A percentile compares a stretch with the other conserved stretches of the same genome.
Evolutionary conservation across 2,329 filamentous ascomycete genomes (phyloP).

Genomic region (Eutypa lata): DNA sequence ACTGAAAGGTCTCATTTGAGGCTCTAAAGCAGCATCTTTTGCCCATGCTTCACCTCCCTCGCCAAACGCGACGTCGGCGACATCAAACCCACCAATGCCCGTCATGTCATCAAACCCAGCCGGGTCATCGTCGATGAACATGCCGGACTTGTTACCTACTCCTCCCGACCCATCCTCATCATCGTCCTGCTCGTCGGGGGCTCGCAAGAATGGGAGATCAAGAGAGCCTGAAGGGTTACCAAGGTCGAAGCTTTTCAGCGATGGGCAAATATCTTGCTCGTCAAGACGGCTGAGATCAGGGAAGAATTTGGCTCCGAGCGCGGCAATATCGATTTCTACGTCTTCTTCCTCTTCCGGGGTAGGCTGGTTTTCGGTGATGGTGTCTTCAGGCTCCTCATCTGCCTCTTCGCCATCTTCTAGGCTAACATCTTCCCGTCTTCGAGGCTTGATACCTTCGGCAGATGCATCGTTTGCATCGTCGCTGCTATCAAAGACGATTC

Average conservation of each 20-base stretch:
- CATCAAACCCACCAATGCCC: conserved; percentile 68
- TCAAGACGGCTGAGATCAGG: conserved; percentile 75
- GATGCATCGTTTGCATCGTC: conserved; percentile 68
- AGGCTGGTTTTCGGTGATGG: conserved; percentile 39
- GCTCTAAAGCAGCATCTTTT: conserved; percentile 79
- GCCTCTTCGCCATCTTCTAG: conserved; percentile 36
- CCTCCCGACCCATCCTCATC: conserved; percentile 50
- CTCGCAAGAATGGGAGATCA: conserved; percentile 89
- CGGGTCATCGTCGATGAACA: conserved; percentile 82
- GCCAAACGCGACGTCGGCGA: conserved; percentile 78
- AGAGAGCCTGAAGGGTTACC: conserved; percentile 81
- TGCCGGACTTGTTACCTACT: conserved; percentile 67
- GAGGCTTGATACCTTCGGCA: conserved; percentile 34
- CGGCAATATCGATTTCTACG: conserved; percentile 74
- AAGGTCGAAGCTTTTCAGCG: conserved; percentile 88
- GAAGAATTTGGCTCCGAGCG: conserved; percentile 79
- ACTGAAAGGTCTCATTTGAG: conserved; percentile 78
- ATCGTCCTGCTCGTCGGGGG: conserved; percentile 73
- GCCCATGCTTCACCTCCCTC: conserved; percentile 97
- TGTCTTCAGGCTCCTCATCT: conserved; percentile 33
- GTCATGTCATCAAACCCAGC: conserved; percentile 79
- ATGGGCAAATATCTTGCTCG: conserved; percentile 88
- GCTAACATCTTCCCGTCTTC: conserved; percentile 32
- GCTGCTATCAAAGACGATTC: conserved; percentile 97
- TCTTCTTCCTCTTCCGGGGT: conserved; percentile 52